Percentiles rank a stretch among this genome's conserved stretches.
Evolutionary conservation across 495 filamentous ascomycete species (phyloP).

Genomic region (Aspergillus hancockii): DNA sequence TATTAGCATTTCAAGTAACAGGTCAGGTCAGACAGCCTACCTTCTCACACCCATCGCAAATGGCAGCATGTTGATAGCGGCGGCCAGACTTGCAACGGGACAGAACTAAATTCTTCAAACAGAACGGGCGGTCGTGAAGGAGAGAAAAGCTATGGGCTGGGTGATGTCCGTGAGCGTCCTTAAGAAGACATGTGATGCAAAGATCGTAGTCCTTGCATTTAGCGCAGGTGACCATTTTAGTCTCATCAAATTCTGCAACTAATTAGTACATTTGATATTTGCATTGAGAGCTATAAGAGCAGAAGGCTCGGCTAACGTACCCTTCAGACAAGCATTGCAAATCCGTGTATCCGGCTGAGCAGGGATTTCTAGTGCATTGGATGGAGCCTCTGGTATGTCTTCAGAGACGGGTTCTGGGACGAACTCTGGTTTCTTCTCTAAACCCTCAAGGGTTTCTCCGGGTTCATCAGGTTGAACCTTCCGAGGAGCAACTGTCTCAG

Average conservation of each 20-base stretch:
- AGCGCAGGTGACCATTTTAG: conserved; percentile 80
- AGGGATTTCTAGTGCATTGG: conserved; percentile 11
- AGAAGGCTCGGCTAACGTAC: conserved; percentile 44
- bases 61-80: conserved; percentile 76
- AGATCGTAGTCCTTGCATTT: conserved; percentile 90
- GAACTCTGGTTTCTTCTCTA: conserved; percentile 8
- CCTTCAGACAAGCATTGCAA: conserved; percentile 88
- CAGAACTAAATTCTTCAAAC: conserved; percentile 45
- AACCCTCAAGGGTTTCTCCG: conserved; percentile 22
- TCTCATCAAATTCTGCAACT: conserved; percentile 65
- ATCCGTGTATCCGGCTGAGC: conserved; percentile 56
- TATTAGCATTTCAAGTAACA: conserved; percentile 26
- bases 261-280: conserved; percentile 15
- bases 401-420: conserved; percentile 16
- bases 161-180: conserved; percentile 85
- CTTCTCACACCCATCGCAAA: conserved; percentile 94
- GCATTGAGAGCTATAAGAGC: background rate
- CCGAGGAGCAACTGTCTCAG: conserved; percentile 73
- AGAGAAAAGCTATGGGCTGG: conserved; percentile 77
- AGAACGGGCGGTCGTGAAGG: conserved; percentile 38
- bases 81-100: conserved; percentile 78
- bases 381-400: conserved; percentile 8
- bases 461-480: conserved; percentile 24
- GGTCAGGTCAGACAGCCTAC: conserved; percentile 34
- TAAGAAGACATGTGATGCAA: conserved; percentile 77